Conservation (phyloP, 257 asterid genomes). For the Solanum verrucosum region DNA sequence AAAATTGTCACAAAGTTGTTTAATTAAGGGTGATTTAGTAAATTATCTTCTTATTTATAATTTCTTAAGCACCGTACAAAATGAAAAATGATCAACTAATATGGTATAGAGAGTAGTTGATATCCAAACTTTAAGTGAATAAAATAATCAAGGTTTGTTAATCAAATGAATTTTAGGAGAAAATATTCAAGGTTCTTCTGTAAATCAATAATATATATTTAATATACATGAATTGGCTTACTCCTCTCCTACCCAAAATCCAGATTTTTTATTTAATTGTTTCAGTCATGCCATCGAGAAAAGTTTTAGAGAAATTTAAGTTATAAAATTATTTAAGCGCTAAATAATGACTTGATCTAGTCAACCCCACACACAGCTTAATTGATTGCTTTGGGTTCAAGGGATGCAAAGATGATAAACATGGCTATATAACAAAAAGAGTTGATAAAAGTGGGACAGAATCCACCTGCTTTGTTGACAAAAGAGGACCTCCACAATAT, state of each 20-base stretch:
- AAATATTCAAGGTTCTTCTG: neutral
- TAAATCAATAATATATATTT: neutral
- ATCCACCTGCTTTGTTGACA: constrained; percentile 31
- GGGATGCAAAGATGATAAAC: constrained; percentile 10
- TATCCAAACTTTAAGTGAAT: neutral
- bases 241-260: neutral
- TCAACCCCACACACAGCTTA: neutral
- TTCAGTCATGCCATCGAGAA: neutral
- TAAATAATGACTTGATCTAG: neutral
- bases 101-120: neutral
- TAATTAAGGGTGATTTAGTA: too few species aligned
- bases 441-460: constrained; percentile 3
- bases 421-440: constrained; percentile 3
- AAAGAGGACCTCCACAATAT: constrained; percentile 2
- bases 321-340: neutral
- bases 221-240: neutral
- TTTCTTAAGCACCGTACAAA: too few species aligned
- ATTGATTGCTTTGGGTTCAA: neutral
- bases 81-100: too few species aligned
- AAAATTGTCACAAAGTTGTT: too few species aligned
- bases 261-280: neutral
- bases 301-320: neutral
- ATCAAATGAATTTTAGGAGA: neutral
- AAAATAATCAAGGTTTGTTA: neutral
- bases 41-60: too few species aligned